Conservation (phyloP, 1,284 basidiomycete species). For the Ustilago vetiveriae region DNA sequence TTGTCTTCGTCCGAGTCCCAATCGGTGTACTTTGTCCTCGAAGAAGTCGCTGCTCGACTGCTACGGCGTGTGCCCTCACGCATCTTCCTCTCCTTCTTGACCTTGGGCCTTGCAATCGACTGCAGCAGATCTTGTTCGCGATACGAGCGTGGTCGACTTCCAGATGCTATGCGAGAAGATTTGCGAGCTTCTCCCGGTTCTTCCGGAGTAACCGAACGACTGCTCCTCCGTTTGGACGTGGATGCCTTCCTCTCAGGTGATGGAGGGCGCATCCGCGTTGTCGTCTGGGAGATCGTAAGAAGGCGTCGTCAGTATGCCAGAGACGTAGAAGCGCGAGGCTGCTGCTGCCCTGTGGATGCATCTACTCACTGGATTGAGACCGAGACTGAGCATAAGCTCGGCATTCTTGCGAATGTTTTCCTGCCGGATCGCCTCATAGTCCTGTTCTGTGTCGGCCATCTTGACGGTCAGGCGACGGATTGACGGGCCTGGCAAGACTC, state of each 20-base stretch:
- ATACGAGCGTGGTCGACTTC: conserved; percentile 28
- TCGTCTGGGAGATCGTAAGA: conserved; percentile 4
- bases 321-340: neutral
- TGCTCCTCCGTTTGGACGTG: conserved; percentile 10
- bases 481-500: neutral
- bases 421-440: conserved; percentile 57
- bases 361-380: conserved; percentile 32
- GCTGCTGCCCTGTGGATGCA: neutral
- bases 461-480: neutral
- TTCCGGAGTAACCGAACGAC: conserved; percentile 9
- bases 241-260: conserved; percentile 34
- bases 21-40: conserved; percentile 33
- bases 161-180: conserved; percentile 40
- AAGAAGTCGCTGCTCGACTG: conserved; percentile 29
- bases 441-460: conserved; percentile 42
- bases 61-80: conserved; percentile 40
- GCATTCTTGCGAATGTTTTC: conserved; percentile 68
- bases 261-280: conserved; percentile 28
- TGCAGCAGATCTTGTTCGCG: conserved; percentile 32
- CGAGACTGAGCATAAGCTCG: conserved; percentile 50
- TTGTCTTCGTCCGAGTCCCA: conserved; percentile 47
- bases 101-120: conserved; percentile 16
- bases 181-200: conserved; percentile 24
- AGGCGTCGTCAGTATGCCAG: neutral
- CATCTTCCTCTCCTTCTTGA: conserved; percentile 26